Evolutionary conservation across 176 grass and related monocot species (phyloP), one percentile per base, ranked within the genome.

Genomic region (Luzula sylvatica): DNA sequence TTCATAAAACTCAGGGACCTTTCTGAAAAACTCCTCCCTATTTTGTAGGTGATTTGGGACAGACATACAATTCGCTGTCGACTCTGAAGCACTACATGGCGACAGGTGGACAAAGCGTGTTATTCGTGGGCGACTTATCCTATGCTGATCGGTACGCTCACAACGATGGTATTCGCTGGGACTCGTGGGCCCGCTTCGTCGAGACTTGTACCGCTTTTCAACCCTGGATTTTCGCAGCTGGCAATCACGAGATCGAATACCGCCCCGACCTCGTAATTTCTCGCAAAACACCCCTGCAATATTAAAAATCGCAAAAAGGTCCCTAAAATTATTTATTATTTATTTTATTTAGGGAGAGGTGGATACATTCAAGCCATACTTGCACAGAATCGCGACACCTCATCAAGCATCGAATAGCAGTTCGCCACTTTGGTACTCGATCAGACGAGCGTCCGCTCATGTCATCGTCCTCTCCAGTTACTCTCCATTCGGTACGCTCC

Each of bases 171-270:
- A 52, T 70, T 70, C 77, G 90, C 46, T 96, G 90, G 90, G 90
- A 96, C 67, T 75, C 83, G 50, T 96, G 84, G 84, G 84, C 69
- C 49, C 84, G 71, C 23, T 53, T 96, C 79, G 58, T 89, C 58
- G 90, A 96, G 69, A 50, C 40, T 28, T 79, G 81, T 76, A 56
- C 74, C 53, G 84, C 90, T 11, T 89, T 86, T 68, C 90, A 96
- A 23, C 81, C 90, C 70, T 96, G 90, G 90, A 89, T 96, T 43
- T 89, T 80, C 69, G 72, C 39, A 42, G 8, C 73, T 89, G 90
- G 90, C 40, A 96, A 96, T 72, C 90, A 96, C 64, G 90, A 96
- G 73, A 89, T 96, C 79, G 90, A 89, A 54, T 96, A 82, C 67
- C 77, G 77, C 44, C 84, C 90, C 70, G 90, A 96, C 64, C 62